phyloP scores from a whole-genome alignment of 257 asterid genomes.

The Galeopsis tetrahit region DNA sequence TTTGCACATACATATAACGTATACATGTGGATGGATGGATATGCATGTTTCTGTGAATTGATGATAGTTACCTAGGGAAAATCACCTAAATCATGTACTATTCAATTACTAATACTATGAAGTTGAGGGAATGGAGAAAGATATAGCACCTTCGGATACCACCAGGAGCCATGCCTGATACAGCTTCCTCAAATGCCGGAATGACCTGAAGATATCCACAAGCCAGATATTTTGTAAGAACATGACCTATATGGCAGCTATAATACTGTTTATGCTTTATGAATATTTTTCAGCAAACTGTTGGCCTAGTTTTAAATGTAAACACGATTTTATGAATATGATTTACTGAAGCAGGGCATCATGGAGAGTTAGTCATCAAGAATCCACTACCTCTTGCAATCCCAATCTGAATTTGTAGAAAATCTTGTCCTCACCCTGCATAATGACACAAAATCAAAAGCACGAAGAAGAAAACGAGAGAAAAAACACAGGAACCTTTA shows the following conservation, averaged over 20 bases:
- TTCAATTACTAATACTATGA: background rate
- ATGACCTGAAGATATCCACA: conserved; percentile 69
- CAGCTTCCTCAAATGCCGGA: conserved; percentile 97
- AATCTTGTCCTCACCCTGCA: conserved; percentile 92
- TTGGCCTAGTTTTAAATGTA: background rate
- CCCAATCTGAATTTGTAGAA: conserved; percentile 93
- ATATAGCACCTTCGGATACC: conserved; percentile 78
- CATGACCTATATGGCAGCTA: background rate
- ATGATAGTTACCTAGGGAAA: background rate
- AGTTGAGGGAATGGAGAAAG: conserved; percentile 6
- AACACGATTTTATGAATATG: conserved; percentile 18
- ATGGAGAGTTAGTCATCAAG: conserved; percentile 27
- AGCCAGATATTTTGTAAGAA: conserved; percentile 19
- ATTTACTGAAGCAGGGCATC: conserved; percentile 20
- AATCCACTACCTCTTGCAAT: conserved; percentile 66
- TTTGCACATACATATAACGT: background rate
- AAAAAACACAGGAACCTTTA: conserved; percentile 20
- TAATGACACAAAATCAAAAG: conserved; percentile 33
- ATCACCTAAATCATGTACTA: background rate
- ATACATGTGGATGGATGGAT: background rate
- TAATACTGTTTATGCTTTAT: conserved; percentile 1
- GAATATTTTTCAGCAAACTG: background rate
- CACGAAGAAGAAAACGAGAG: conserved; percentile 29
- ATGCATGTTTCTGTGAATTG: background rate
- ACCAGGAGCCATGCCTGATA: conserved; percentile 89